Conservation (phyloP, 768 basidiomycete species). For the Lentinus tigrinus region DNA sequence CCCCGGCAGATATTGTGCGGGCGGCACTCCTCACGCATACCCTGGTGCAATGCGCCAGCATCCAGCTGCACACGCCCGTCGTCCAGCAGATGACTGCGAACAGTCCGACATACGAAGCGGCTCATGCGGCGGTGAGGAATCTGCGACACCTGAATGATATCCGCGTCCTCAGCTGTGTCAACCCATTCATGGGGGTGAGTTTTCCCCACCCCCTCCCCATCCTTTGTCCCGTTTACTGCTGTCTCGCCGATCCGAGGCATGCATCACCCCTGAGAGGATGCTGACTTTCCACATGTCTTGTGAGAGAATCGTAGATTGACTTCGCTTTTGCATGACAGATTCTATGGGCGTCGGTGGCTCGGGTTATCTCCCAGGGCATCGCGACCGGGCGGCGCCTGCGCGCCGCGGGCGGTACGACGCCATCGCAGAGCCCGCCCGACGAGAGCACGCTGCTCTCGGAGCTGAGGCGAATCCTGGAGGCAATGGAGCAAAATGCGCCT, state of each 20-base stretch:
- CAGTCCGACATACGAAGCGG: conserved; percentile 21
- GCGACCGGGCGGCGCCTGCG: background rate
- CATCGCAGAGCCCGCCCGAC: conserved; percentile 8
- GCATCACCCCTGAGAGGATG: background rate
- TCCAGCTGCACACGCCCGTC: conserved; percentile 30
- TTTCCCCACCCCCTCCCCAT: background rate
- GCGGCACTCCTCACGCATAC: conserved; percentile 25
- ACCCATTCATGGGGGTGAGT: conserved; percentile 27
- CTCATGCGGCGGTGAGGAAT: conserved; percentile 17
- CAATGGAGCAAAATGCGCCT: conserved; percentile 10
- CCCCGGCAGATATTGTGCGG: conserved; percentile 18
- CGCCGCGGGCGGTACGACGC: background rate
- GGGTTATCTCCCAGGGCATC: conserved; percentile 7
- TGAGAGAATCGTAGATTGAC: background rate
- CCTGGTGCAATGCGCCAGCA: conserved; percentile 27
- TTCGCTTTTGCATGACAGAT: background rate
- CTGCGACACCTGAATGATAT: conserved; percentile 14
- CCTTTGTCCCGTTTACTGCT: background rate
- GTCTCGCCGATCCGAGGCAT: background rate
- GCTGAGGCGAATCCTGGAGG: background rate
- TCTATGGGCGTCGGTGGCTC: conserved; percentile 9
- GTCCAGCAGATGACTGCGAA: conserved; percentile 11
- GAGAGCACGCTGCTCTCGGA: conserved; percentile 8
- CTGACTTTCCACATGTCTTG: no score
- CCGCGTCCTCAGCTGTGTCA: conserved; percentile 12